Evolutionary conservation across 2,329 filamentous ascomycete genomes (phyloP), one percentile per base, ranked within the genome.

Genomic region (Drechslerella dactyloides): DNA sequence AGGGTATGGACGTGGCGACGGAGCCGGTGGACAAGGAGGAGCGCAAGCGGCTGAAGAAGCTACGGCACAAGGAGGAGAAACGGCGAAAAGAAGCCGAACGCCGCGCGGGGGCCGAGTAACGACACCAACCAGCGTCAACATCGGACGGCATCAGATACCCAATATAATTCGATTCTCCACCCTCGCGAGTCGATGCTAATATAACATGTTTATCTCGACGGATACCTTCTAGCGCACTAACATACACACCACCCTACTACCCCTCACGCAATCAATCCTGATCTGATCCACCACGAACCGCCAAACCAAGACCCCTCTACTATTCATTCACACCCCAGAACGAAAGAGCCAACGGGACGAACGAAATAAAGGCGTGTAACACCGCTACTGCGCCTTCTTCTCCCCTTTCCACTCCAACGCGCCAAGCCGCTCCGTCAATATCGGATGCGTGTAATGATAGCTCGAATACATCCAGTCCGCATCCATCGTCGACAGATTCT

Each of bases 371-470:
- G 2, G n/a, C 4, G 13, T 17, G 13, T 6, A 17, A 50, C 6
- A 13, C 7, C 7, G 37, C 40, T 44, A 62, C 56, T 75, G 74
- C 61, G 76, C 72, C 78, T 85, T 85, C 76, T 83, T 82, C 70
- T 84, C 83, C 73, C 90, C 87, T 78, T 88, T 87, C 93, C 93
- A 99, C 75, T 90, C 89, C 72, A 99, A 85, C 1, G 93, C 94
- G 80, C 90, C 91, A 77, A 99, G 84, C 77, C 94, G 87, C 85
- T 99, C 96, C 1, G 93, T 90, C 75, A 99, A 83, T 75, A 97
- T 97, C 0, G 94, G 94, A 81, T 99, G 94, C 23, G 93, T 97
- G 84, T 96, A 97, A 82, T 99, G 93, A 84, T 97, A 99, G 81
- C 89, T 96, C 60, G 94, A 94, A 81, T 96, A 99, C 85, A 97